phyloP scores from a whole-genome alignment of 2,329 filamentous ascomycete genomes.

The Claviceps sp. region DNA sequence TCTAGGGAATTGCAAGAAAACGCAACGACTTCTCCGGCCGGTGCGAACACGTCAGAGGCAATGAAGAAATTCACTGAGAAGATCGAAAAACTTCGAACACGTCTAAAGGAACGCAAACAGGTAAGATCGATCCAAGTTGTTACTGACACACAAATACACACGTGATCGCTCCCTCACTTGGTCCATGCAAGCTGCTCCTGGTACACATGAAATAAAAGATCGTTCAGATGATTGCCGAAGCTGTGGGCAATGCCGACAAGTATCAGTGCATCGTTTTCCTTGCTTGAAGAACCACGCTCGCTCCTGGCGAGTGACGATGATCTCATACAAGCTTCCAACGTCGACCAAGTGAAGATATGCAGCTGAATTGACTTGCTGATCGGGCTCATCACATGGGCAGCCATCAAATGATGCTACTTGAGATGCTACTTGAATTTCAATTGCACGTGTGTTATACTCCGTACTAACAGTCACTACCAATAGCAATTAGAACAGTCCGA shows the following conservation, averaged over 20 bases:
- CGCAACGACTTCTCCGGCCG: constrained; percentile 19
- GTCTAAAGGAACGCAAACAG: constrained; percentile 44
- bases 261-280: neutral
- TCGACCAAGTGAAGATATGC: neutral
- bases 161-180: neutral
- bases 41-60: constrained; percentile 21
- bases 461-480: constrained; percentile 1
- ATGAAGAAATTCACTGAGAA: constrained; percentile 34
- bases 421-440: neutral
- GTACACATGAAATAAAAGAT: neutral
- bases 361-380: neutral
- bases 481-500: constrained; percentile 48
- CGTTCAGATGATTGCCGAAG: neutral
- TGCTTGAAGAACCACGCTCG: neutral
- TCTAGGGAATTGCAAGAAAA: constrained; percentile 28
- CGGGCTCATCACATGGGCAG: neutral
- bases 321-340: neutral
- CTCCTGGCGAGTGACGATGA: neutral
- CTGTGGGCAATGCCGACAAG: neutral
- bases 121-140: constrained; percentile 27
- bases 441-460: neutral
- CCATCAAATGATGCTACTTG: neutral
- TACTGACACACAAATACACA: neutral
- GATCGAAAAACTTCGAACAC: constrained; percentile 42
- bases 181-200: neutral